Evolutionary conservation across 371 early-diverging fungal species (phyloP), one percentile per base, ranked within the genome.

Genomic region (Mucor racemosus): DNA sequence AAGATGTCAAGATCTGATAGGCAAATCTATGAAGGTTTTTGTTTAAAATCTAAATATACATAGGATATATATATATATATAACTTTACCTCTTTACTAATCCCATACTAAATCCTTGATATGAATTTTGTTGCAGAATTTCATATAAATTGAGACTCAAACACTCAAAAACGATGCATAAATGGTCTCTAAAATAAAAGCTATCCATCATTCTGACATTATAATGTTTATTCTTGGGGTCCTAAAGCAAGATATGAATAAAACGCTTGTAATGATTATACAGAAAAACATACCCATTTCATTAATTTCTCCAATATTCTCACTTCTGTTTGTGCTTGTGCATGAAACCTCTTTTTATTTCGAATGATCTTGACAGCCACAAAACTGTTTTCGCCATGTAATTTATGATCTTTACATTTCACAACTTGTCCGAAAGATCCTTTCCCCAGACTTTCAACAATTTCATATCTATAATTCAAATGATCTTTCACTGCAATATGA

Each of bases 121-220:
- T 44, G 90, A 86, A 66, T 95, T 94, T 56, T 90, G 91, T 82
- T 97, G 97, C 55, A 98, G 85, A 73, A 96, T 93, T 71, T 99
- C 99, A 84, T 98, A 99, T 55, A 99, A 79, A 74, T 99, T 99
- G 61, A 94, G 89, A 26, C 94, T 94, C 42, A 99, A 85, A 48
- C 97, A 88, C 82, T 99, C 99, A 71, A 93, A 91, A 4, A 94
- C 95, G 68, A 99, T 95, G 73, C 99, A 99, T 58, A 99, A 76
- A 81, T 99, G 99, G 50, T 88, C 89, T 40, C 96, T 89, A 79
- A 96, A 98, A 64, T 91, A 89, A 79, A 99, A 99, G 64, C 89
- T 88, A 54, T 95, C 97, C 7, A 87, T 78, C 88, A 99, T 93
- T 56, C 94, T 91, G 44, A 99, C 86, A 61, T 91, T 85, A 72